Evolutionary conservation across 2,329 filamentous ascomycete genomes (phyloP).

Genomic region (Cladosporium cucumerinum): DNA sequence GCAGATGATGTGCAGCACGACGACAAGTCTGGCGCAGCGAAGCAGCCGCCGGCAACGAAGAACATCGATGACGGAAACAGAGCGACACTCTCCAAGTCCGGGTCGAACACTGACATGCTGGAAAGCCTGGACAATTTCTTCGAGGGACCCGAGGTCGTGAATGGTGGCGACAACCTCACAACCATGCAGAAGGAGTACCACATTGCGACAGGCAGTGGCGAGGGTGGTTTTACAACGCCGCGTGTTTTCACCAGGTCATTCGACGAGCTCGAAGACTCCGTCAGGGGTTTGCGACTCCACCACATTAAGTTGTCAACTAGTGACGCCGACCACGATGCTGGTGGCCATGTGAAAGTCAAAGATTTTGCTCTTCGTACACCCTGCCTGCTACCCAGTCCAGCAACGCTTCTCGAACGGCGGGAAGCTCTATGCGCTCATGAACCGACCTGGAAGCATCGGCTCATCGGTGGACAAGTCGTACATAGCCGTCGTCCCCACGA

Average conservation of each 20-base stretch:
- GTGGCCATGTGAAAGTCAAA: slow-evolving; percentile 12
- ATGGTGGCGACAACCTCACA: neutral
- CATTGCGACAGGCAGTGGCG: slow-evolving; percentile 6
- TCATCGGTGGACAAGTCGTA: slow-evolving; percentile 23
- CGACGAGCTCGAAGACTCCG: slow-evolving; percentile 23
- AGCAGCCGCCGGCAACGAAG: neutral
- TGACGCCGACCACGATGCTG: neutral
- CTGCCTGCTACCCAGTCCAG: slow-evolving; percentile 21
- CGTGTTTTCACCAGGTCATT: slow-evolving; percentile 30
- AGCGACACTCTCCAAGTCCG: neutral
- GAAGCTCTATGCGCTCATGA: slow-evolving; percentile 22
- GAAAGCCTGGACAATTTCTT: slow-evolving; percentile 2
- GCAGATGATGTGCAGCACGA: neutral
- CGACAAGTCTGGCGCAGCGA: neutral
- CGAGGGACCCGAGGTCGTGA: neutral
- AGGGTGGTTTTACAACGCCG: slow-evolving; percentile 18
- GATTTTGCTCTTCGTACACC: slow-evolving; percentile 20
- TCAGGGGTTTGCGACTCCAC: slow-evolving; percentile 20
- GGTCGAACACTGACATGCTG: neutral
- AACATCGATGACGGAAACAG: neutral
- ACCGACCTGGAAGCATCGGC: slow-evolving; percentile 18
- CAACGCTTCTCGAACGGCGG: slow-evolving; percentile 19
- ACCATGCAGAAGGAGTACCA: neutral
- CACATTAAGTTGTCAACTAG: neutral
- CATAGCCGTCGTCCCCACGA: slow-evolving; percentile 22